These are phyloP conservation scores for Pezicula rhizophila DNA, from an alignment of 2,329 filamentous ascomycete species.

Conservation along the genomic window DNA sequence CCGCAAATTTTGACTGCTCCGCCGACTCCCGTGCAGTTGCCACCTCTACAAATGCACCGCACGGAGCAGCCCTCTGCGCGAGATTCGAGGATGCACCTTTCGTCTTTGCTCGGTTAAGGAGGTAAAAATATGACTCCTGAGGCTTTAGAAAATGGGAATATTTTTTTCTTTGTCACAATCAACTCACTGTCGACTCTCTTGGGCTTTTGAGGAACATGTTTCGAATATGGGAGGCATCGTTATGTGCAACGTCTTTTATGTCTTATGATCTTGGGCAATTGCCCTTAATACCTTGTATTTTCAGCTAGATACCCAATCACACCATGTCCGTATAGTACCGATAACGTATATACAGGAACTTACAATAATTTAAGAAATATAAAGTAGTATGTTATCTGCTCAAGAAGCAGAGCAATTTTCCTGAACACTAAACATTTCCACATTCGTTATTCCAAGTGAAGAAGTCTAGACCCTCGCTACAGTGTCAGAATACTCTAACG, in stretches of 20 bases:
- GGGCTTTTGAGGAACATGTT: no score
- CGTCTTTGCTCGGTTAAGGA: constrained; percentile 20
- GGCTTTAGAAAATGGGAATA: background rate
- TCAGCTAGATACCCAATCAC: constrained; percentile 9
- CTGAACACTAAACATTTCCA: no score
- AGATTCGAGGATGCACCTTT: constrained; percentile 27
- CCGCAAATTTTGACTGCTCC: constrained; percentile 21
- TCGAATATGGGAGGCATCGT: background rate
- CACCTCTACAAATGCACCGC: constrained; percentile 20
- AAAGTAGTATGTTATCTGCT: no score
- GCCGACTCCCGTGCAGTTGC: constrained; percentile 24
- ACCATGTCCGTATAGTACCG: background rate
- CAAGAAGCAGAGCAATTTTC: no score
- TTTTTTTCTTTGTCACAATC: background rate
- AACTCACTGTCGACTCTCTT: no score
- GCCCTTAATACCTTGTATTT: constrained; percentile 7
- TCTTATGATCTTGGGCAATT: background rate
- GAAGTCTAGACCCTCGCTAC: no score
- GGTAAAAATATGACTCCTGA: background rate
- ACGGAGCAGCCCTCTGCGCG: constrained; percentile 14
- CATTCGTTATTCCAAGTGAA: no score
- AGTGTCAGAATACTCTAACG: no score
- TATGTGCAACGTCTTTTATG: constrained; percentile 6
- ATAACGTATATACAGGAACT: background rate
- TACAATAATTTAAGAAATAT: no score